Evolutionary conservation across 2,329 filamentous ascomycete species (phyloP), one percentile per base, ranked within the genome.

Genomic region (Sclerotiophoma versabilis): DNA sequence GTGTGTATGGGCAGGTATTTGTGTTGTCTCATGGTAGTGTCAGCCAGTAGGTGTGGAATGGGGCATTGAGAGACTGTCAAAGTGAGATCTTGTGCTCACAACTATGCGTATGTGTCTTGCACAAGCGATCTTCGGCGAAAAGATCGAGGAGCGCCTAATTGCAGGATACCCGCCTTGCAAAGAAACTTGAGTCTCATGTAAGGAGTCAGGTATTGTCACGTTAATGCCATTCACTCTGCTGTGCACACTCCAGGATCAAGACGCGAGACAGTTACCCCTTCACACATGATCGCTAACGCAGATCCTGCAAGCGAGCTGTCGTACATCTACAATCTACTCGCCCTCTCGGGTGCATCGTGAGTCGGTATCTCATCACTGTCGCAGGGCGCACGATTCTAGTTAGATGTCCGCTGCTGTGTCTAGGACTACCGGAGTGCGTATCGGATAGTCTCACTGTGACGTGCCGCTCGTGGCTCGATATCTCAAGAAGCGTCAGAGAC

Each of bases 241-340:
- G 43, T 57, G 44, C 23, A 53, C 33, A 32, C n/a, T 41, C 39
- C 11, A 23, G 39, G 49, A 26, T 45, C 38, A 41, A 30, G 27
- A 53, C 44, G 44, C 49, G 47, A 55, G 46, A 50, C 37, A 30
- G 12, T 20, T 14, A 20, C 5, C 19, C 37, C n/a, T 11, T 12
- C 30, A 5, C 19, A 41, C 30, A 41, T 26, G 22, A 15, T 49
- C 49, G 32, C 33, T 23, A 19, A 48, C 15, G 23, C 25, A 43
- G 47, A 47, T 42, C 5, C 41, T 32, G 42, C 37, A 56, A 50
- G 46, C 42, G 42, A 50, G 53, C 37, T 47, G 42, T 19, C 4
- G 25, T 42, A n/a, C 25, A 23, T 32, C n/a, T 17, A 9, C n/a
- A 25, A 29, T 45, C 51, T 54, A 22, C 22, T 54, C 51, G 51